These are phyloP conservation scores for Pisolithus tinctorius DNA, from an alignment of 768 basidiomycete genomes.

Conservation along the genomic window DNA sequence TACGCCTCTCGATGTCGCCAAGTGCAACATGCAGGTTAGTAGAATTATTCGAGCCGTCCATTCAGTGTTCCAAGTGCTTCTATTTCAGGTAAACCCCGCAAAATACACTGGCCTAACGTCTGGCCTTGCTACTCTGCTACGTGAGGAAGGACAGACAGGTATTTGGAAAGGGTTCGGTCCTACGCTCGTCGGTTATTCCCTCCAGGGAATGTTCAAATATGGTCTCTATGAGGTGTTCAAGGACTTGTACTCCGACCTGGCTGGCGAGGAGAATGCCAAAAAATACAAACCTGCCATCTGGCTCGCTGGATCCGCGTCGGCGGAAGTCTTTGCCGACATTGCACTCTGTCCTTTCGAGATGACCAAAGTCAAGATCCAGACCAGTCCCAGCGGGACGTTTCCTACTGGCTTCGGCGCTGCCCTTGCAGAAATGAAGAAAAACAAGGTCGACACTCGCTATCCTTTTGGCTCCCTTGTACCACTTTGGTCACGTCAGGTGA, in stretches of 20 bases:
- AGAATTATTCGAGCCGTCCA: neutral
- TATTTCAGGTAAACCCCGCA: slow-evolving; percentile 57
- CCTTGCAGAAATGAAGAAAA: slow-evolving; percentile 59
- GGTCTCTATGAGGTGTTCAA: slow-evolving; percentile 98
- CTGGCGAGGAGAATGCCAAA: slow-evolving; percentile 72
- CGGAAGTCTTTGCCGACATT: slow-evolving; percentile 93
- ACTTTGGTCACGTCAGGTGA: slow-evolving; percentile 82
- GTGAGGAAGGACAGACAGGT: slow-evolving; percentile 78
- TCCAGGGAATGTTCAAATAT: slow-evolving; percentile 98
- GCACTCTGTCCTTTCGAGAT: slow-evolving; percentile 94
- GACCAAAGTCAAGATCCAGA: slow-evolving; percentile 90
- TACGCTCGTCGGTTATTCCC: slow-evolving; percentile 87
- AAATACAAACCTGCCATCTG: slow-evolving; percentile 89
- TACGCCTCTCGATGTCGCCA: slow-evolving; percentile 82
- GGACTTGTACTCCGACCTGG: slow-evolving; percentile 83
- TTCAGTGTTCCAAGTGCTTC: neutral
- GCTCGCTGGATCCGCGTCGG: slow-evolving; percentile 90
- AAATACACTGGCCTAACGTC: slow-evolving; percentile 68
- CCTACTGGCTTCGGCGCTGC: slow-evolving; percentile 70
- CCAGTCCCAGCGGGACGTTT: slow-evolving; percentile 68
- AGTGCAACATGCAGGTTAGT: slow-evolving; percentile 87
- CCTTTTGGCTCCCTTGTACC: slow-evolving; percentile 83
- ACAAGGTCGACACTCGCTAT: slow-evolving; percentile 67
- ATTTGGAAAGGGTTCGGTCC: slow-evolving; percentile 95
- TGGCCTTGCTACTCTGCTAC: slow-evolving; percentile 57